Conservation (phyloP, 192 early-diverging fungal genomes). For the Backusella morwellensis region DNA sequence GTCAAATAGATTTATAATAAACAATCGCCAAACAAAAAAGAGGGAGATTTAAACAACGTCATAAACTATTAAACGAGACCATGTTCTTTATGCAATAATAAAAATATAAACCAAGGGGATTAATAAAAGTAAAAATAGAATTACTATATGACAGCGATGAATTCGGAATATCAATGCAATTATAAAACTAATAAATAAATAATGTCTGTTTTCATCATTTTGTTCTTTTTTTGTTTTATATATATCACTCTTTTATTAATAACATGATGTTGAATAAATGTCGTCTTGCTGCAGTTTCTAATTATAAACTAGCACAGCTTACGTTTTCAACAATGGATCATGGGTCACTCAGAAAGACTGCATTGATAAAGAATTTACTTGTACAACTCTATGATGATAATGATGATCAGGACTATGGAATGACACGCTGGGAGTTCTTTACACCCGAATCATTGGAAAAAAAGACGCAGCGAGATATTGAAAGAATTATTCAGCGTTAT, state of each 20-base stretch:
- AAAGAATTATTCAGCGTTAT: not conserved
- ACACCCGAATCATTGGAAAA: constrained; percentile 26
- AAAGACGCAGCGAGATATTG: not conserved
- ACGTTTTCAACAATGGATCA: constrained; percentile 33
- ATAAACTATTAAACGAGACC: not conserved
- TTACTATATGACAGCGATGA: not conserved
- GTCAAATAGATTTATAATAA: not conserved
- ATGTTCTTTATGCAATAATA: not conserved
- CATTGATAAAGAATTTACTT: constrained; percentile 37
- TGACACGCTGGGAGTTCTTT: constrained; percentile 38
- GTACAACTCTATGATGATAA: constrained; percentile 26
- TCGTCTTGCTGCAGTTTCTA: constrained; percentile 38
- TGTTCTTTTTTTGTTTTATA: not conserved
- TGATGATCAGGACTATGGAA: constrained; percentile 26
- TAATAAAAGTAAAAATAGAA: constrained; percentile 6
- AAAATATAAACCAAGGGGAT: not conserved
- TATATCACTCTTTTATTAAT: not conserved
- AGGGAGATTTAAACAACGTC: not conserved
- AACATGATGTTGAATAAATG: constrained; percentile 21
- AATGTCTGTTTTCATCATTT: not conserved
- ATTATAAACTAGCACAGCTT: constrained; percentile 39
- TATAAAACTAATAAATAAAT: not conserved
- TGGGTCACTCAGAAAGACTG: constrained; percentile 29
- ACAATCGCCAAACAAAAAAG: not conserved
- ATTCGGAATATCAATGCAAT: not conserved